Evolutionary conservation across 2,329 filamentous ascomycete species (phyloP), one percentile per base, ranked within the genome.

Genomic region (Fusarium sp.): DNA sequence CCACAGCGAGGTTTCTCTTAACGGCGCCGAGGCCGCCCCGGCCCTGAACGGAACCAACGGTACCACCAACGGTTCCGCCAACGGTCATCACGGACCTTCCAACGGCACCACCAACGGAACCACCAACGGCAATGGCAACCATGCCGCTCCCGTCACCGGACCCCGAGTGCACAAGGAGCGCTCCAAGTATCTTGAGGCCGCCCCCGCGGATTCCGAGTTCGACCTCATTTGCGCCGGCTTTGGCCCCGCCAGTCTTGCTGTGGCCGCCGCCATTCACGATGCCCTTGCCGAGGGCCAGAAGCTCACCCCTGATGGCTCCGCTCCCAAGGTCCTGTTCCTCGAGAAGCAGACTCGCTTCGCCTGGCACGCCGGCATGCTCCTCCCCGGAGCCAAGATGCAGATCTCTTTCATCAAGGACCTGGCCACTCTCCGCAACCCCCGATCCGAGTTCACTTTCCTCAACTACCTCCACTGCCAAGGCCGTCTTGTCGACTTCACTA

Each of bases 381-480:
- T 98, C 3, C 93, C 93, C 0, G 94, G 93, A 5, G 92, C 94
- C 57, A 93, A 91, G 81, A 98, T 98, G 95, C 95, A 98, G 78
- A 98, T 98, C 73, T 96, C 93, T 9, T 98, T 97, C 83, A 87
- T 98, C 82, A 98, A 98, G 82, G 95, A 98, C 77, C 87, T 98
- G 79, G 95, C 95, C 4, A 96, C 93, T 4, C 85, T 97, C 72
- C 87, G 95, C 62, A 90, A 98, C 77, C 95, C 95, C 7, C 88
- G 91, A 69, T 97, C 92, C 71, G 87, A 93, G 75, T 98, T 98
- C 80, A 98, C 95, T 13, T 98, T 97, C 81, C 84, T 97, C 77
- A 97, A 97, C 81, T 98, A 98, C 79, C 87, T 98, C 11, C 91
- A 96, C 81, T 81, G 87, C 73, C 91, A 96, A 73, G 86, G 86